Percentiles rank a stretch among this genome's conserved stretches.
Conservation (phyloP, 805 yeast species). For the Pichia occidentalis region DNA sequence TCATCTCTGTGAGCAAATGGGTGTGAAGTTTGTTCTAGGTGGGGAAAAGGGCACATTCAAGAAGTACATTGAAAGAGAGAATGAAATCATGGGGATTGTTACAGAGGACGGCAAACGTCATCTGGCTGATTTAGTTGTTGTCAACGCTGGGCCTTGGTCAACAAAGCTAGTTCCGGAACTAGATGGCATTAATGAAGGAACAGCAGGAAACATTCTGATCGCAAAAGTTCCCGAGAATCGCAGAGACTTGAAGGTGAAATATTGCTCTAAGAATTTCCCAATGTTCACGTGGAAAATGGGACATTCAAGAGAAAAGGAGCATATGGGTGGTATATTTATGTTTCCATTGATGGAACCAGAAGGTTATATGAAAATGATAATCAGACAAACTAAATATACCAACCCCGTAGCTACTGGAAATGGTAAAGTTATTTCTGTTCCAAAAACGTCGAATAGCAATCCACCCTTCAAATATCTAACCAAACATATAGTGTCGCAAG, state of each 20-base stretch:
- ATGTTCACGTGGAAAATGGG: slow-evolving; percentile 31
- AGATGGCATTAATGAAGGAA: slow-evolving; percentile 33
- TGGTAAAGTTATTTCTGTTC: slow-evolving; percentile 15
- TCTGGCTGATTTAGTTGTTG: slow-evolving; percentile 19
- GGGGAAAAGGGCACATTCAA: slow-evolving; percentile 19
- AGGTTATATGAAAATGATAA: slow-evolving; percentile 32
- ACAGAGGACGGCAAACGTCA: slow-evolving; percentile 23
- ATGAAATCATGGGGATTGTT: slow-evolving; percentile 20
- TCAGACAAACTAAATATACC: slow-evolving; percentile 26
- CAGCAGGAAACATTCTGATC: slow-evolving; percentile 32
- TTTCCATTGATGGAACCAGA: slow-evolving; percentile 32
- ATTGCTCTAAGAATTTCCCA: slow-evolving; percentile 31
- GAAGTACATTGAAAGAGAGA: slow-evolving; percentile 9
- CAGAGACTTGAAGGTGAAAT: slow-evolving; percentile 29
- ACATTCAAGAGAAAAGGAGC: slow-evolving; percentile 27
- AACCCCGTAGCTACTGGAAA: slow-evolving; percentile 7
- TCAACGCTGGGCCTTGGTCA: slow-evolving; percentile 27
- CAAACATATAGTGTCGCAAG: slow-evolving; percentile 23
- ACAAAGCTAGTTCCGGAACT: slow-evolving; percentile 26
- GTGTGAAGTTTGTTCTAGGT: slow-evolving; percentile 27
- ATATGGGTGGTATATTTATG: slow-evolving; percentile 29
- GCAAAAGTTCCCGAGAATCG: slow-evolving; percentile 33
- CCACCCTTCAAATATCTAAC: slow-evolving; percentile 24
- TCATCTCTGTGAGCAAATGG: slow-evolving; percentile 23
- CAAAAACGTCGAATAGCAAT: slow-evolving; percentile 15